Evolutionary conservation across 768 basidiomycete species (phyloP).

Genomic region (Termitomyces sp.): DNA sequence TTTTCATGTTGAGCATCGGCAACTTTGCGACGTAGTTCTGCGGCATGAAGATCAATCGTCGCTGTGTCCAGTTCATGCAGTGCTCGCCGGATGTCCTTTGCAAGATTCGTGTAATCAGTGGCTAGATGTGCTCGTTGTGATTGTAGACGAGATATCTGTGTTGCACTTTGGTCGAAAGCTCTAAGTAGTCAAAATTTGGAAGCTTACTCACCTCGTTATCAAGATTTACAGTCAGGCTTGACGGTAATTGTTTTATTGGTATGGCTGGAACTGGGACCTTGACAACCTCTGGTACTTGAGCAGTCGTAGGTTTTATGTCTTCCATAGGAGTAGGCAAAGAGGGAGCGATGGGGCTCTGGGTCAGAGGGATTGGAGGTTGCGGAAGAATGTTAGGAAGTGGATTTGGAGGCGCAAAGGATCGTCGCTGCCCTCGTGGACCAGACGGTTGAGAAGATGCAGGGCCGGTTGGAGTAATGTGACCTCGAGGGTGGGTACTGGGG

Average conservation of each 20-base stretch:
- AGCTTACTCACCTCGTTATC: constrained; percentile 18
- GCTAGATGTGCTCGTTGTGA: constrained; percentile 37
- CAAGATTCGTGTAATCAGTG: constrained; percentile 37
- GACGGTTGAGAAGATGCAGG: constrained; percentile 20
- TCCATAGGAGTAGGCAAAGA: constrained; percentile 5
- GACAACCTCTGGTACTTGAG: constrained; percentile 3
- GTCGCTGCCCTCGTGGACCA: constrained; percentile 20
- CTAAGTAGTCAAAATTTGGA: neutral
- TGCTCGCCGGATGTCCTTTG: constrained; percentile 46
- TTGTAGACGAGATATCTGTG: constrained; percentile 34
- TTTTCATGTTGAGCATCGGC: constrained; percentile 60
- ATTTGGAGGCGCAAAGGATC: constrained; percentile 12
- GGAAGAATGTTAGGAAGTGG: constrained; percentile 4
- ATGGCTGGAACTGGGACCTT: constrained; percentile 26
- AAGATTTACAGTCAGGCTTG: constrained; percentile 27
- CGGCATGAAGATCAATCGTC: constrained; percentile 56
- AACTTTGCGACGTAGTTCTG: constrained; percentile 55
- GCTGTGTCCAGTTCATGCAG: constrained; percentile 62
- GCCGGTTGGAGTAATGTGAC: constrained; percentile 17
- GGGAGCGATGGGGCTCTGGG: constrained; percentile 3
- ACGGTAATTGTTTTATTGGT: constrained; percentile 26
- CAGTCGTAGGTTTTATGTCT: neutral
- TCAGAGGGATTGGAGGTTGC: constrained; percentile 3
- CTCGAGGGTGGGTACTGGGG: constrained; percentile 16
- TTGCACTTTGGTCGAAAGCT: constrained; percentile 1